Evolutionary conservation across 345 rosid species (phyloP), one percentile per base, ranked within the genome.

Genomic region (Streptanthus diversifolius): DNA sequence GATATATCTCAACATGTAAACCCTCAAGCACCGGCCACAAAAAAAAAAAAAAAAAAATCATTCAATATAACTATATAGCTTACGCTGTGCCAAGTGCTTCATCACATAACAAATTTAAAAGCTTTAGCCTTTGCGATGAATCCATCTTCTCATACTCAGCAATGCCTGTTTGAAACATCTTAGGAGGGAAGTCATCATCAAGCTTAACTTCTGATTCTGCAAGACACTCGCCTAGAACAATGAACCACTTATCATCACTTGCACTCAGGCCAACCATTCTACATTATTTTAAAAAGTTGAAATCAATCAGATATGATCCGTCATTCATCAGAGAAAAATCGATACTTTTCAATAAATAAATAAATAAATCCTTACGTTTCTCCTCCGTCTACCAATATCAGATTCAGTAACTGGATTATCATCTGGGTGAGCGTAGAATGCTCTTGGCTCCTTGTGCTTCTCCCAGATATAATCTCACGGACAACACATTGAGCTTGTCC

Each of bases 401-500:
- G 44, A 24, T 83, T 78, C 63, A 91, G 49, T 68, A 95, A 69
- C 24, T 87, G 82, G 61, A 78, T 70, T 32, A 91, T 90, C 68
- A 84, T 72, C 51, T 88, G 90, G 36, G 81, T 86, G 27, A 81
- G 63, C 9, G 76, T 68, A 9, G 91, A 88, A 55, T 77, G 77
- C 35, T 77, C 88, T 41, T 81, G 79, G 63, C 82, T 76, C 54
- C 86, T 87, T 44, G 72, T 85, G 71, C 78, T 75, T 67, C 85
- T 63, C 60, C 85, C 87, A 12, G 76, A 70, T 22, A 83, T 57
- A 58, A 95, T 54, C 81, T 90, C 97, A 53, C 85, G 81, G 41
- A 95, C 51, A 53, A 88, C 80, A 68, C 83, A 75, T 68, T 87
- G 87, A 75, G 92, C 81, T 79, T 88, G 87, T 58, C 90, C 96